These are phyloP conservation scores for Venturia oleaginea DNA, from an alignment of 2,329 filamentous ascomycete species.

Conservation along the genomic window DNA sequence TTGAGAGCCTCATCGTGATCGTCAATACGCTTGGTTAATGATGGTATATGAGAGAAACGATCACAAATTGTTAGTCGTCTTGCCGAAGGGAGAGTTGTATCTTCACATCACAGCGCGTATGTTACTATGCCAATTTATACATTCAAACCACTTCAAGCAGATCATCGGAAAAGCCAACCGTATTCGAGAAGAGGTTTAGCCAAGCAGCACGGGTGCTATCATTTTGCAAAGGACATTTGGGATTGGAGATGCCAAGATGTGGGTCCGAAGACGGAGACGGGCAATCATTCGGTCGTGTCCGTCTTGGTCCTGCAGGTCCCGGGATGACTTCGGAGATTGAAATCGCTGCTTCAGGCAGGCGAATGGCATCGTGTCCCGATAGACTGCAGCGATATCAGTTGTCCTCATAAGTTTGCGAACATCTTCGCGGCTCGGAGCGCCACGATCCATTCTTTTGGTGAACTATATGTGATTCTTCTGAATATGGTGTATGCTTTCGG, in stretches of 20 bases:
- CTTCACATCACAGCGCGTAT: no score
- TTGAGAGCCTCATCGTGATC: no score
- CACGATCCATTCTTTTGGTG: no score
- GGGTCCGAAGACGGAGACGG: background rate
- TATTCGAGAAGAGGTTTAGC: background rate
- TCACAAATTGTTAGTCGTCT: no score
- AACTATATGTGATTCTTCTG: no score
- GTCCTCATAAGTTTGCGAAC: background rate
- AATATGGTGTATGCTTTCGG: no score
- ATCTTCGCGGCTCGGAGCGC: background rate
- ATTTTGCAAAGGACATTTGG: background rate
- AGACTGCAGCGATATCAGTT: background rate
- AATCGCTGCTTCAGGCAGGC: background rate
- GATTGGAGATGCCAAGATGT: background rate
- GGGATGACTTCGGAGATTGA: background rate
- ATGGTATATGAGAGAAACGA: no score
- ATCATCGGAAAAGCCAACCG: no score
- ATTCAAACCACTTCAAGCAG: no score
- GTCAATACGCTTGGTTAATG: no score
- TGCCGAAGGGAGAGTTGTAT: no score
- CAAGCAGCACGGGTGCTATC: background rate
- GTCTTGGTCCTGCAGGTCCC: background rate
- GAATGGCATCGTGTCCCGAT: background rate
- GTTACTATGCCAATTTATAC: no score
- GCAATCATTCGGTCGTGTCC: background rate